Conservation (phyloP, 108 stramenopile species). For the Stephanodiscus triporus region DNA sequence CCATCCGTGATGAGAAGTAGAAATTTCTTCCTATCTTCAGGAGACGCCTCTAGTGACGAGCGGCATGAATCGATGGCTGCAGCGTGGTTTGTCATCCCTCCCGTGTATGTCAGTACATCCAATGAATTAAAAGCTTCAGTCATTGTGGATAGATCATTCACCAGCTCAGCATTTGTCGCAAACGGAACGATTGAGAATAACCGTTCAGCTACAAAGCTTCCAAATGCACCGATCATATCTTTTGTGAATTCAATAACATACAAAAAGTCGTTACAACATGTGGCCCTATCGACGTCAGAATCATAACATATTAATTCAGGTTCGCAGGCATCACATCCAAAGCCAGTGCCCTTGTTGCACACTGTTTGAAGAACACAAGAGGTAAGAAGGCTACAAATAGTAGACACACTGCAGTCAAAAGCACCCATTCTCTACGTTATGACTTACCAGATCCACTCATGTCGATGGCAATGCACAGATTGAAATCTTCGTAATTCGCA, state of each 20-base stretch:
- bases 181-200: slow-evolving; percentile 40
- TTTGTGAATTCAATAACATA: slow-evolving; percentile 27
- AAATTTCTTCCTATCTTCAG: slow-evolving; percentile 26
- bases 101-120: slow-evolving; percentile 16
- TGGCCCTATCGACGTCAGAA: background rate
- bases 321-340: slow-evolving; percentile 33
- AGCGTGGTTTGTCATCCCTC: slow-evolving; percentile 44
- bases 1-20: slow-evolving; percentile 43
- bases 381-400: background rate
- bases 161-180: slow-evolving; percentile 26
- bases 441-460: slow-evolving; percentile 37
- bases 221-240: slow-evolving; percentile 29
- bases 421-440: background rate
- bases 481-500: slow-evolving; percentile 27
- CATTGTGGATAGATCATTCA: slow-evolving; percentile 7
- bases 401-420: slow-evolving; percentile 2
- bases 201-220: slow-evolving; percentile 10
- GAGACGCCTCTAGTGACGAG: slow-evolving; percentile 12
- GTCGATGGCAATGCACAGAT: slow-evolving; percentile 45
- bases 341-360: slow-evolving; percentile 17
- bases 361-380: background rate
- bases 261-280: slow-evolving; percentile 39
- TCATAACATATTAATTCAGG: slow-evolving; percentile 24
- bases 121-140: slow-evolving; percentile 19
- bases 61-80: slow-evolving; percentile 37